Base-by-base conservation (phyloP, 2,329 filamentous ascomycete genomes). In the Colletotrichum salicis region DNA sequence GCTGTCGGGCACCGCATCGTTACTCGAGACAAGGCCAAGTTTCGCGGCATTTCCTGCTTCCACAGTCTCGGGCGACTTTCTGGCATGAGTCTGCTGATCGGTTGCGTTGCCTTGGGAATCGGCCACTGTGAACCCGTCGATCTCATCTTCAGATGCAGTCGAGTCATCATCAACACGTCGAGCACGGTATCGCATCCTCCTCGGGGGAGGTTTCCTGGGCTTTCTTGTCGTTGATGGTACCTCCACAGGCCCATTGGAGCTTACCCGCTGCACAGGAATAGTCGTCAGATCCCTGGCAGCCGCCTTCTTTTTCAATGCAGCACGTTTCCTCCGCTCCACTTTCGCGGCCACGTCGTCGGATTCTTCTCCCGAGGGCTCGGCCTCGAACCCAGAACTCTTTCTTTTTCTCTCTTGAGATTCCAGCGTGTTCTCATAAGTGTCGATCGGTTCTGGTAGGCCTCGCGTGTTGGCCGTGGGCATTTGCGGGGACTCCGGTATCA, bases 371-470 rank as follows among this genome's bases (percentile, higher is more conserved):
- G 76, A 77, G 4, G 77, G 77, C 2, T 78, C 74, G 1, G 76
- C 75, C n/a, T 80, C 75, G 0, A 70, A 45, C 12, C 72, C 59
- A 4, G 77, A 79, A 3, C 77, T 76, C 22, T 71, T 75, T 1
- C 72, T 71, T 58, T 81, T 82, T 37, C 84, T 79, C 73, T 85
- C 81, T 60, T 87, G 86, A 0, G 86, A 87, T 60, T 83, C 79
- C 55, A 80, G 79, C 83, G 86, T 84, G 1, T 83, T 82, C 71
- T 85, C 84, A 67, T 87, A 87, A 24, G 82, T 79, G 4, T 78
- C 78, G 55, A 83, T 79, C 0, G 84, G 85, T n/a, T 78, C 77
- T 0, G 73, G 75, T 1, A 58, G 29, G 19, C 55, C 37, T 13
- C 72, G 63, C 5, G 22, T 22, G 19, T 24, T 61, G 5, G 15